A percentile compares a stretch with the other conserved stretches of the same genome.
phyloP scores from a whole-genome alignment of 768 basidiomycete species.

The Rhodotorula kratochvilovae region DNA sequence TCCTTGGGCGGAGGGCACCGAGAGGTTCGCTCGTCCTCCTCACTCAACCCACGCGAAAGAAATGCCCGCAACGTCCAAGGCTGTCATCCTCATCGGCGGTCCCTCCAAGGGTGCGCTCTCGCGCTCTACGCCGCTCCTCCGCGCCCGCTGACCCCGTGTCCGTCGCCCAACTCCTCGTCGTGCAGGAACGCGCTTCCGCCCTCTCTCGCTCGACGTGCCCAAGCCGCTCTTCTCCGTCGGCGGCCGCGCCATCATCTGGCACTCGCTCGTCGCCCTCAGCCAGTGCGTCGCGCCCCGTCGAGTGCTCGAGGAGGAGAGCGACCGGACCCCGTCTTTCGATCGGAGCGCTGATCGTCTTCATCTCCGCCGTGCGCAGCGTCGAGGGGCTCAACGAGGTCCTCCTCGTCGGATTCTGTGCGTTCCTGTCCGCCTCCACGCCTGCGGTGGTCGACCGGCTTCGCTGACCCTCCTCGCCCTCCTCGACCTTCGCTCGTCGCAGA shows the following conservation, averaged over 20 bases:
- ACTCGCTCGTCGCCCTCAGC: conserved; percentile 50
- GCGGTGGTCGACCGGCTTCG: too few relatives aligned
- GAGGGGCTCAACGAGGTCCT: conserved; percentile 48
- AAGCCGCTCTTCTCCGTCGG: conserved; percentile 52
- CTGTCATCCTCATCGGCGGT: conserved; percentile 49
- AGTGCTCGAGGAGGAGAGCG: neutral
- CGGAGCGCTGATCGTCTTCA: neutral
- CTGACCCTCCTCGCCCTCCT: neutral
- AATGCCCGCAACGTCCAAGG: conserved; percentile 43
- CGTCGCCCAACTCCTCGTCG: too few relatives aligned
- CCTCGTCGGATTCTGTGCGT: conserved; percentile 49
- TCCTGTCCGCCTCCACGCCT: neutral
- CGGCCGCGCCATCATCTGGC: conserved; percentile 51
- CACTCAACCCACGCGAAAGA: neutral
- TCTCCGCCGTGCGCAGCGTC: conserved; percentile 39
- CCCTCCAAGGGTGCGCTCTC: conserved; percentile 47
- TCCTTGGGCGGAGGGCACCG: neutral
- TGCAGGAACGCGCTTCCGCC: conserved; percentile 34
- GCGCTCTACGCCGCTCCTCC: too few relatives aligned
- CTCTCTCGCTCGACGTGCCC: conserved; percentile 43
- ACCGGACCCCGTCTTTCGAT: too few relatives aligned
- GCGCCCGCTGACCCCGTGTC: neutral
- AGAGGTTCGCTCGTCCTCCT: neutral
- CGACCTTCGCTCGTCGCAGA: conserved; percentile 18
- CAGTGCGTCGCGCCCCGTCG: conserved; percentile 4